Base-by-base conservation (phyloP, 306 rosid species). In the Dalbergia cultrata region DNA sequence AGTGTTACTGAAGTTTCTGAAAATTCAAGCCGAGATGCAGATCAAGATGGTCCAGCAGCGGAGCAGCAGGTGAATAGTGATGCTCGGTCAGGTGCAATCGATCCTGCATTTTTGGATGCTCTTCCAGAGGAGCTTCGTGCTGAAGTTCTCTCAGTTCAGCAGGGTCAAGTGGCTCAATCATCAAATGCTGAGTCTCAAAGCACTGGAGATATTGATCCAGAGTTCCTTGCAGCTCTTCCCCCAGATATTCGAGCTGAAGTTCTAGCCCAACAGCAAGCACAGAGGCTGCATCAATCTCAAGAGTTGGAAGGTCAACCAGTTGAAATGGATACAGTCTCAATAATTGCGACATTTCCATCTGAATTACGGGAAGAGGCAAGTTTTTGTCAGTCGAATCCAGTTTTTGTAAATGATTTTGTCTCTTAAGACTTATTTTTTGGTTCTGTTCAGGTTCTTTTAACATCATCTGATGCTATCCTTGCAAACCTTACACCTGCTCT, bases 281-380 rank as follows among this genome's bases (percentile, higher is more conserved):
- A 95, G 72, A 93, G 98, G 88, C 74, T 89, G 57, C 97, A 91
- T 87, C 98, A 90, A 70, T 90, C 99, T 72, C 99, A 91, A 85
- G 99, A 93, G 77, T 87, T 95, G 91, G 99, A 95, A 84, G 99
- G 99, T 60, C 99, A 96, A 82, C 99, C 99, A 0, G 99, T 95
- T 74, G 98, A 93, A 86, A 93, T 95, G 98, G 99, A 95, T 70
- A 91, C 98, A 13, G 99, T 95, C 72, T 95, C 98, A 44, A 95
- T 95, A 83, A 95, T 95, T 86, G 99, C 99, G 44, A 95, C 99
- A 19, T 95, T 93, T 77, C 99, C 99, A 57, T 90, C 98, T 22
- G 99, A 96, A 21, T 85, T 96, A 81, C 97, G 99, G 22, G 98
- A 96, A 87, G 99, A 96, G 97, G 99, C 87, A 84, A 67, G 79